phyloP scores from a whole-genome alignment of 2,329 filamentous ascomycete genomes.

The Epicoccum sorghinum region DNA sequence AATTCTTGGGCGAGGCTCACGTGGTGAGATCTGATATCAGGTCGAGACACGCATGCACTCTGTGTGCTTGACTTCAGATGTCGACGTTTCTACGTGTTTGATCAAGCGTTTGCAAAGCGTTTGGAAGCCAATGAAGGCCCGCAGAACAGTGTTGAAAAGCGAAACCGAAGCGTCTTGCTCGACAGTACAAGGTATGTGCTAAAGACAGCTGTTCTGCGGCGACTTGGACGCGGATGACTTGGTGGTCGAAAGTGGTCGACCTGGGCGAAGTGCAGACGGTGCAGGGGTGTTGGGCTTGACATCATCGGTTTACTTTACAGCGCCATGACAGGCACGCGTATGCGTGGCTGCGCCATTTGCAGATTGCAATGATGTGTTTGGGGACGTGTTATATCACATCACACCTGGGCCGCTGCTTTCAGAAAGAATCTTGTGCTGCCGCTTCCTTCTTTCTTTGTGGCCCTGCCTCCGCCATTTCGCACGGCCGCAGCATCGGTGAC shows the following conservation, averaged over 20 bases:
- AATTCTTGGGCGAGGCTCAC: not conserved
- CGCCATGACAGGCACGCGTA: slow-evolving; percentile 18
- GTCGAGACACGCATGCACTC: no score
- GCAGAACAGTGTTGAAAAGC: not conserved
- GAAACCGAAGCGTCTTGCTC: not conserved
- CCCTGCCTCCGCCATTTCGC: slow-evolving; percentile 5
- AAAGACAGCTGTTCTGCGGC: no score
- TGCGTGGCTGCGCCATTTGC: slow-evolving; percentile 11
- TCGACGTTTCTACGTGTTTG: slow-evolving; percentile 15
- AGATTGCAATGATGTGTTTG: not conserved
- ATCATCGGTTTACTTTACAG: slow-evolving; percentile 11
- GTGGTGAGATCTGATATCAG: not conserved
- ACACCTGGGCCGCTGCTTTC: not conserved
- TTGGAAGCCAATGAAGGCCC: slow-evolving; percentile 13
- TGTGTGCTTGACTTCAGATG: not conserved
- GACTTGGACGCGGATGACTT: not conserved
- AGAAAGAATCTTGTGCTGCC: not conserved
- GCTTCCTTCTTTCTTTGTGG: not conserved
- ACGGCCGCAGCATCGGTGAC: not conserved
- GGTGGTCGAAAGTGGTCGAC: not conserved
- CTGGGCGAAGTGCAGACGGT: not conserved
- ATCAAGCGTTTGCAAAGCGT: slow-evolving; percentile 26
- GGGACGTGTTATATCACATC: not conserved
- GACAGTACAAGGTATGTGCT: no score
- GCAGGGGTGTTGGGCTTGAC: not conserved